Base-by-base conservation (phyloP, 2,329 filamentous ascomycete species). In the Escovopsis weberi region DNA sequence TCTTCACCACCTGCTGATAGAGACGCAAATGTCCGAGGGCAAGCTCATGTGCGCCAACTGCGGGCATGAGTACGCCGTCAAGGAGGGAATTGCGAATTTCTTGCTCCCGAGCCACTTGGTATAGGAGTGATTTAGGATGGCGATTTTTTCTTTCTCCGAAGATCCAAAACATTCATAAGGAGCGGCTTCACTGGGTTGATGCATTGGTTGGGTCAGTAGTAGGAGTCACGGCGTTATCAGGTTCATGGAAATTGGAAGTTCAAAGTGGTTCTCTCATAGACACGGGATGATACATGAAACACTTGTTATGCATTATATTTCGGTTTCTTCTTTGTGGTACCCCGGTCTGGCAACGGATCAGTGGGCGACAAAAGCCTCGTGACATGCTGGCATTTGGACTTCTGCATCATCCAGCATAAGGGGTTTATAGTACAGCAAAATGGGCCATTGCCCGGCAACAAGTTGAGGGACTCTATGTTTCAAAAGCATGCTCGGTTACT, bases 11-110 rank as follows among this genome's bases (percentile, higher is more conserved):
- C 61, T 95, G 43, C 68, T 96, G 33, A 70, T 95, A 51, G 85
- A 96, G 71, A 98, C 91, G 46, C 82, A 87, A 55, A 84, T 98
- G 46, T 74, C 78, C 33, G 84, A 89, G 63, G 91, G 91, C 3
- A 89, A 85, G 63, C 70, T 98, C 50, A 83, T 88, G 5, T 98
- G 91, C 60, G 87, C 77, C 39, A 84, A 83, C 62, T 98, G 91
- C 59, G 85, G 84, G 39, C 89, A 96, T 59, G 85, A 94, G 67
- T 98, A 96, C 63, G 79, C 79, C 45, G 81, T 98, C 48, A 88
- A 91, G 59, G 89, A 98, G 64, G 91, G 91, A 5, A 94, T 96
- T 60, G 86, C 87, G 46, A 96, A 96, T 63, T 98, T 98, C 56
- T 65, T 98, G 58, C 65, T 98, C 52, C 91, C 91, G 11, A 91